Evolutionary conservation across 495 filamentous ascomycete species (phyloP).

Genomic region (Terfezia claveryi): DNA sequence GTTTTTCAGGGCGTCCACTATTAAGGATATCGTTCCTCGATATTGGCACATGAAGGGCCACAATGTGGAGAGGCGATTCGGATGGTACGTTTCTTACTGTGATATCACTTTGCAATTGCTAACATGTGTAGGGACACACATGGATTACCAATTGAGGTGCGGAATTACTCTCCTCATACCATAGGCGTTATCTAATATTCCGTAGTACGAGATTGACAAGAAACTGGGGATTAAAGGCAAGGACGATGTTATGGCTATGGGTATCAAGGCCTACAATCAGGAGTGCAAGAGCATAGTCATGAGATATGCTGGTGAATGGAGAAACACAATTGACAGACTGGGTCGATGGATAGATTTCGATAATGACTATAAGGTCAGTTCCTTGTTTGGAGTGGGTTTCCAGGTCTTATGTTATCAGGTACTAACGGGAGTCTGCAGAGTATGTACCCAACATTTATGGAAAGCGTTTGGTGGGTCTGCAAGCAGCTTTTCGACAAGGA

Average conservation of each 20-base stretch:
- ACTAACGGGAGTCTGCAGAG: constrained; percentile 29
- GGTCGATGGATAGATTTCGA: constrained; percentile 98
- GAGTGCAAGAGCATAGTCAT: constrained; percentile 91
- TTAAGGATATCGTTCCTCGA: constrained; percentile 62
- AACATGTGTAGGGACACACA: constrained; percentile 49
- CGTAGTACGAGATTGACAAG: constrained; percentile 82
- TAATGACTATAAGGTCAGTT: constrained; percentile 74
- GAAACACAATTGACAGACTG: constrained; percentile 65
- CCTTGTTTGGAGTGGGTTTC: background rate
- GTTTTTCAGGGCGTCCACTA: background rate
- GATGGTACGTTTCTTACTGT: constrained; percentile 20
- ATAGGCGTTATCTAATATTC: background rate
- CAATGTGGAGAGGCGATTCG: constrained; percentile 51
- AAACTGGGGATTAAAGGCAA: constrained; percentile 75
- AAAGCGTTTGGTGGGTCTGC: constrained; percentile 92
- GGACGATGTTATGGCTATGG: constrained; percentile 68
- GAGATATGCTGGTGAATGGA: constrained; percentile 78
- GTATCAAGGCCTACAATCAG: constrained; percentile 76
- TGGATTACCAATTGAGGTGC: constrained; percentile 63
- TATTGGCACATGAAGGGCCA: constrained; percentile 98
- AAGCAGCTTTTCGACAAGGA: constrained; percentile 79
- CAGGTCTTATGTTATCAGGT: background rate
- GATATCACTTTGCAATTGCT: constrained; percentile 17
- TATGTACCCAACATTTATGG: constrained; percentile 90
- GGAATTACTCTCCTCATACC: background rate